Percentiles rank a stretch among this genome's conserved stretches.
These are phyloP conservation scores for Talaromyces verruculosus DNA, from an alignment of 2,329 filamentous ascomycete species.

Conservation along the genomic window DNA sequence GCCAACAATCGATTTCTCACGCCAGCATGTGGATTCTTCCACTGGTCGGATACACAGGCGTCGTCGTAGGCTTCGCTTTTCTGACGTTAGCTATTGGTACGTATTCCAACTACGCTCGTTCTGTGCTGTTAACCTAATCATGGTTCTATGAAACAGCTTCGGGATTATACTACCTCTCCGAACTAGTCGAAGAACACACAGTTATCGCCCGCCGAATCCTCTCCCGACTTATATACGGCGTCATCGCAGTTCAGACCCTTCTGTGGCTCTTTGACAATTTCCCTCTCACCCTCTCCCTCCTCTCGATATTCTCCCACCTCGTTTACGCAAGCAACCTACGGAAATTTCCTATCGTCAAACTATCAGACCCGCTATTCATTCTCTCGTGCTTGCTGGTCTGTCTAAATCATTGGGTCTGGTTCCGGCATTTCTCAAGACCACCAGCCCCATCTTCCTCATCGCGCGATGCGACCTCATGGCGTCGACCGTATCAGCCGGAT, in stretches of 20 bases:
- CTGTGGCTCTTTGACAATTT: conserved; percentile 83
- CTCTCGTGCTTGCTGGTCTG: conserved; percentile 81
- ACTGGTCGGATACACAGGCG: conserved; percentile 83
- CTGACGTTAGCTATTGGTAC: conserved; percentile 88
- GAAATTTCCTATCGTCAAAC: conserved; percentile 72
- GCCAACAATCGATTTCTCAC: background rate
- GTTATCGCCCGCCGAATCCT: conserved; percentile 88
- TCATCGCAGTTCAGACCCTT: conserved; percentile 71
- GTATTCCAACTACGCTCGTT: conserved; percentile 23
- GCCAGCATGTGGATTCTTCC: conserved; percentile 87
- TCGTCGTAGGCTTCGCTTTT: conserved; percentile 87
- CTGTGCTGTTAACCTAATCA: conserved; percentile 16
- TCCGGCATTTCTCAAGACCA: conserved; percentile 80
- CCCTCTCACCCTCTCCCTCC: conserved; percentile 68
- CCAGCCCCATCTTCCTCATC: conserved; percentile 31
- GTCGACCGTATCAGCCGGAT: conserved; percentile 45
- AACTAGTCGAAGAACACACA: conserved; percentile 96
- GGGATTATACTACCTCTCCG: conserved; percentile 97
- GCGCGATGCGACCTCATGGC: conserved; percentile 33
- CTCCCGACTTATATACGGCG: conserved; percentile 76
- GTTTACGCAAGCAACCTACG: conserved; percentile 87
- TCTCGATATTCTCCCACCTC: conserved; percentile 77
- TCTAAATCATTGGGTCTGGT: conserved; percentile 93
- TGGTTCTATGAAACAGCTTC: conserved; percentile 60
- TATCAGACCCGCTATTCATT: conserved; percentile 84